Conservation (phyloP, 2,329 filamentous ascomycete species). For the Scortechinia acanthostroma region DNA sequence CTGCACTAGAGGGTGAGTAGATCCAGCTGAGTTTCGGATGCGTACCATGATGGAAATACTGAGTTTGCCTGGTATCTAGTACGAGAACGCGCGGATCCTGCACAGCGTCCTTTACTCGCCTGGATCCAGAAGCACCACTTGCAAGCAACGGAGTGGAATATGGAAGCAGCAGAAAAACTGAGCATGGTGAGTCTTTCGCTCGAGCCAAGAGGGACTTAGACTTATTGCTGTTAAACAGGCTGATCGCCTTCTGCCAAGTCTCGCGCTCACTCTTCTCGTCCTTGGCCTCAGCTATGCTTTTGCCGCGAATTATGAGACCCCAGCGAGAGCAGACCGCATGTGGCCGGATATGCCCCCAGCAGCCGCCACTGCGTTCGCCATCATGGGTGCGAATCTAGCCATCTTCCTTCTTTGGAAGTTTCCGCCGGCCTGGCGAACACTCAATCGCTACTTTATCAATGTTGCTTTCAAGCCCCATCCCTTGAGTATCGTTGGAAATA, state of each 20-base stretch:
- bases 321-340: background rate
- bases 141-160: conserved; percentile 18
- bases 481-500: conserved; percentile 38
- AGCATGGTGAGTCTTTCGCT: too few species aligned
- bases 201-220: too few species aligned
- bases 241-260: background rate
- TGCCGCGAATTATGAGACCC: background rate
- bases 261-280: background rate
- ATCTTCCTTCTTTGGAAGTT: conserved; percentile 41
- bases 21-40: background rate
- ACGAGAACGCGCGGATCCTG: conserved; percentile 28
- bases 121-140: conserved; percentile 31
- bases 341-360: background rate
- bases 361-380: conserved; percentile 34
- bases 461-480: conserved; percentile 42
- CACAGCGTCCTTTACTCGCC: conserved; percentile 23
- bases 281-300: background rate
- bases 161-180: too few species aligned
- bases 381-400: conserved; percentile 38
- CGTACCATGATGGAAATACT: too few species aligned
- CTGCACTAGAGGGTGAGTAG: background rate
- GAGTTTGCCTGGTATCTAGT: conserved; percentile 10
- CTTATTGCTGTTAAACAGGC: too few species aligned
- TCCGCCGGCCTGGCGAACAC: conserved; percentile 41
- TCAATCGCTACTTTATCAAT: conserved; percentile 47